Evolutionary conservation across 2,329 filamentous ascomycete species (phyloP), one percentile per base, ranked within the genome.

Genomic region (Cladophialophora immunda): DNA sequence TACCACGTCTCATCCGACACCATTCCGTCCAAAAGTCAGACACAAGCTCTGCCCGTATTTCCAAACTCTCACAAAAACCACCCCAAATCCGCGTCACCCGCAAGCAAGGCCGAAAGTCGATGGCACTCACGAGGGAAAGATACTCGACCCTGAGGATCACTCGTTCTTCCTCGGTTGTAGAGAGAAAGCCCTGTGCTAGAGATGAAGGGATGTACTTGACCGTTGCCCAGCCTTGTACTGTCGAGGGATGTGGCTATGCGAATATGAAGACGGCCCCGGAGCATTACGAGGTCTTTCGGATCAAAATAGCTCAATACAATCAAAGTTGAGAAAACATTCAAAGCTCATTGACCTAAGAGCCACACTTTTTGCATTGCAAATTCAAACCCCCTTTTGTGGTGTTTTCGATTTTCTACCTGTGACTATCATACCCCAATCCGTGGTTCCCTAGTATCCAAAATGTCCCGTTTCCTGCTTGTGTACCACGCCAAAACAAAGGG

Each of bases 91-190:
- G 30, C 58, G 53, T 52, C 38, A 77, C 22, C 45, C 32, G 45
- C 45, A 60, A 17, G n/a, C 55, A 60, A 58, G 65, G 62, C 59
- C 57, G 59, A 68, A 69, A 71, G 69, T 73, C 87, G 85, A 85
- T 82, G 85, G 90, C 89, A 90, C 93, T 97, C 86, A 97, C 91
- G 94, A 97, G 93, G 94, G 94, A 98, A 98, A 98, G 94, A 98
- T 93, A 97, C 90, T 93, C 87, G 79, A 80, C 76, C 38, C 78
- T 45, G 59, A 78, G 79, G 82, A 80, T 78, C 79, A 81, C 74
- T 74, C 76, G 75, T 72, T 79, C 73, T 77, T 73, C 76, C 68
- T 69, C n/a, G 2, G 45, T 19, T 73, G 73, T 69, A 79, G 90
- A 93, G 94, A 93, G 94, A 98, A 97, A 93, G 94, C 94, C 94